Evolutionary conservation across 306 rosid genomes (phyloP).

Genomic region (Sophora flavescens): DNA sequence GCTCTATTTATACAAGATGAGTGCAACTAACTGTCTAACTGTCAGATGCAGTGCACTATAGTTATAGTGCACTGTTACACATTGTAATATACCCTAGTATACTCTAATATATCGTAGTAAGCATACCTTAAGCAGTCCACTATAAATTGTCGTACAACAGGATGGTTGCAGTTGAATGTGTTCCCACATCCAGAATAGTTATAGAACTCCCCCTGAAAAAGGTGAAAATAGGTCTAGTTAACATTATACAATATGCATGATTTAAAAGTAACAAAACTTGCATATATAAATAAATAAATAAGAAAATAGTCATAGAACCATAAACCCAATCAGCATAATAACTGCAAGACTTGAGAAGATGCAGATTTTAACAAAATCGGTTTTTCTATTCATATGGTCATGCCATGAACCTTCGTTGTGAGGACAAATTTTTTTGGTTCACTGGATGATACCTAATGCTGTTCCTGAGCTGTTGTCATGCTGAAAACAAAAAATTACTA

Average conservation of each 20-base stretch:
- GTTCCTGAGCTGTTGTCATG: constrained; percentile 7
- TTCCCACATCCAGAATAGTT: constrained; percentile 98
- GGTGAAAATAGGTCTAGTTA: constrained; percentile 36
- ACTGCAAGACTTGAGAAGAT: constrained; percentile 26
- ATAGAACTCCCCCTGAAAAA: constrained; percentile 89
- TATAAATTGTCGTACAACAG: constrained; percentile 84
- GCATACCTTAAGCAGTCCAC: constrained; percentile 91
- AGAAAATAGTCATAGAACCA: constrained; percentile 33
- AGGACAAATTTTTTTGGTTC: constrained; percentile 1
- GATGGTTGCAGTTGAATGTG: constrained; percentile 98
- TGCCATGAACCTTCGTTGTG: background rate
- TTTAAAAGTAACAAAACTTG: constrained; percentile 19
- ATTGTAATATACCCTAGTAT: too few species aligned
- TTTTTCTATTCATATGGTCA: background rate
- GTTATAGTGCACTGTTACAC: too few species aligned
- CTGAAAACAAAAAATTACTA: constrained; percentile 8
- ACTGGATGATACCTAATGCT: constrained; percentile 23
- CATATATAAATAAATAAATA: constrained; percentile 19
- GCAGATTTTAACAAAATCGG: constrained; percentile 2
- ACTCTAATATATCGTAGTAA: too few species aligned
- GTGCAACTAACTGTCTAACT: too few species aligned
- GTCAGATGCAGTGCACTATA: too few species aligned
- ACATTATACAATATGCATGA: constrained; percentile 25
- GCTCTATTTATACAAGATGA: too few species aligned
- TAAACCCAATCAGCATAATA: constrained; percentile 23